phyloP scores from a whole-genome alignment of 2,329 filamentous ascomycete species.

The Epichloe baconii region DNA sequence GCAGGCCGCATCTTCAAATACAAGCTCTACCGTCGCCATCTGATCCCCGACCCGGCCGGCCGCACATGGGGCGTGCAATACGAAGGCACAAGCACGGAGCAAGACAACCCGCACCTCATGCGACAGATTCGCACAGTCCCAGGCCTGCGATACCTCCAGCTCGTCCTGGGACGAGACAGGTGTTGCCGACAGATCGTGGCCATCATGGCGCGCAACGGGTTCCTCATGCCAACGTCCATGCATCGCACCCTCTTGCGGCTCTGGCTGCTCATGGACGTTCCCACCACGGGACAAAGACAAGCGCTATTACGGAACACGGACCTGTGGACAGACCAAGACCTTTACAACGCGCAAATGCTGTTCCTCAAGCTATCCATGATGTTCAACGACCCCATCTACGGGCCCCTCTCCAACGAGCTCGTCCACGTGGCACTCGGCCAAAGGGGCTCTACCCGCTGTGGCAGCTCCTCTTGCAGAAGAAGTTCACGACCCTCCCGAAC shows the following conservation, averaged over 20 bases:
- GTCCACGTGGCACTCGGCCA: conserved; percentile 49
- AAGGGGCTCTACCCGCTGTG: conserved; percentile 40
- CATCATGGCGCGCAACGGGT: conserved; percentile 42
- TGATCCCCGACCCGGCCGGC: conserved; percentile 45
- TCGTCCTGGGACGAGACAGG: conserved; percentile 47
- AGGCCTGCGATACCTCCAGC: conserved; percentile 51
- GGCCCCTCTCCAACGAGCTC: conserved; percentile 35
- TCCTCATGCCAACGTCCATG: conserved; percentile 38
- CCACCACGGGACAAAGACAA: conserved; percentile 41
- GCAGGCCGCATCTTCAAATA: conserved; percentile 47
- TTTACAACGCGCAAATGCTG: conserved; percentile 51
- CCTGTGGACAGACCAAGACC: conserved; percentile 45
- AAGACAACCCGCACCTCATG: conserved; percentile 5
- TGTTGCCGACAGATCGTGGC: conserved; percentile 50
- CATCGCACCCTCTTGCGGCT: conserved; percentile 44
- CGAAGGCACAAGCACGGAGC: neutral
- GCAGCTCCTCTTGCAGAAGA: conserved; percentile 43
- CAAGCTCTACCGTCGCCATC: conserved; percentile 41
- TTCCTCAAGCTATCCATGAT: conserved; percentile 60
- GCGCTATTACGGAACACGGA: conserved; percentile 36
- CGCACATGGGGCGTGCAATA: conserved; percentile 22
- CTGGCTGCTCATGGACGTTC: conserved; percentile 61
- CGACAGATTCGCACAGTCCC: conserved; percentile 39
- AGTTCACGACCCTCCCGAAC: conserved; percentile 36
- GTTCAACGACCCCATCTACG: conserved; percentile 50